Evolutionary conservation across 1,284 basidiomycete species (phyloP).

Genomic region (Mrakiaceae sp.): DNA sequence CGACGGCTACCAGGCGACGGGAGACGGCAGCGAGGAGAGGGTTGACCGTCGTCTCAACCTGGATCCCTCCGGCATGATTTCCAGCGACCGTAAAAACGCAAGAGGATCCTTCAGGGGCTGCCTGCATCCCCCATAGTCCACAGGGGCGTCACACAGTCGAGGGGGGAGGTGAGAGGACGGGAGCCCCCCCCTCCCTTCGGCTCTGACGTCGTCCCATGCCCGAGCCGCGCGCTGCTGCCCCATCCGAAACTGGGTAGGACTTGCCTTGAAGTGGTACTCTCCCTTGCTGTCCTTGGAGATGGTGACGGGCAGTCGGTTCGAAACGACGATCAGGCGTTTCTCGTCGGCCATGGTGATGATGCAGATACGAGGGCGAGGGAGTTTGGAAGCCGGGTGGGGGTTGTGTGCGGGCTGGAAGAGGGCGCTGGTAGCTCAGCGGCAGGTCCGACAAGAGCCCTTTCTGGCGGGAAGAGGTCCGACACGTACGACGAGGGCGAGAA

Average conservation of each 20-base stretch:
- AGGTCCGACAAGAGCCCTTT: too few species aligned
- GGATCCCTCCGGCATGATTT: too few species aligned
- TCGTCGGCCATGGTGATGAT: conserved; percentile 13
- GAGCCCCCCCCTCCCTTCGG: background rate
- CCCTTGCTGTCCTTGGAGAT: conserved; percentile 77
- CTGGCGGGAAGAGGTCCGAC: too few species aligned
- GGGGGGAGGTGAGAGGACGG: background rate
- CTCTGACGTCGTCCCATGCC: background rate
- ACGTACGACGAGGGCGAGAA: too few species aligned
- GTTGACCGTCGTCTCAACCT: too few species aligned
- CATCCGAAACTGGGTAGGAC: conserved; percentile 6
- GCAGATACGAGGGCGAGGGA: background rate
- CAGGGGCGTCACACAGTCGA: background rate
- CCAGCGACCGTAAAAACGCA: too few species aligned
- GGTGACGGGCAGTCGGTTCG: conserved; percentile 86
- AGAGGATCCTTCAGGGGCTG: too few species aligned
- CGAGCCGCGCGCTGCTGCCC: background rate
- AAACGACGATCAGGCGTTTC: conserved; percentile 83
- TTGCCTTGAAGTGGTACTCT: conserved; percentile 77
- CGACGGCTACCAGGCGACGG: background rate
- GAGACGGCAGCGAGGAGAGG: background rate
- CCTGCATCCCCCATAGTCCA: too few species aligned
- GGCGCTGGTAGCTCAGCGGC: too few species aligned
- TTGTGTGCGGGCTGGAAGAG: too few species aligned
- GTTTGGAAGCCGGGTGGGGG: too few species aligned